phyloP scores from a whole-genome alignment of 2,329 filamentous ascomycete species.

The Elsinoe necatrix region DNA sequence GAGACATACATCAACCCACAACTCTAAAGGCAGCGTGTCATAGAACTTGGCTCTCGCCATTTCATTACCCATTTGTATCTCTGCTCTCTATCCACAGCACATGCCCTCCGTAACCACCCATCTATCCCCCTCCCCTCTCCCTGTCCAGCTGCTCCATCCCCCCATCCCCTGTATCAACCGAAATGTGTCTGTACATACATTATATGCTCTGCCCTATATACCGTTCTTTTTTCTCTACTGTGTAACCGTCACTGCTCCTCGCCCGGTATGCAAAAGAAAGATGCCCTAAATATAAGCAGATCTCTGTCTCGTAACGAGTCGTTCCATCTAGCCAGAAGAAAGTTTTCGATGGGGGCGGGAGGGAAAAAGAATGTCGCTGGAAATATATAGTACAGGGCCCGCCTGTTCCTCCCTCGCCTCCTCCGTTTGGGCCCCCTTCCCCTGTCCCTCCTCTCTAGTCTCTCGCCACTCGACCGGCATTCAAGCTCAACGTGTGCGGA shows the following conservation, averaged over 20 bases:
- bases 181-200: constrained; percentile 6
- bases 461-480: too few species aligned
- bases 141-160: neutral
- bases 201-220: neutral
- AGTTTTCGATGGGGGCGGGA: too few species aligned
- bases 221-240: neutral
- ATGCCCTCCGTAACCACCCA: neutral
- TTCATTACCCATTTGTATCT: neutral
- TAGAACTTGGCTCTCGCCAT: neutral
- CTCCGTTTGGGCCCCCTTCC: neutral
- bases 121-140: neutral
- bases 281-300: too few species aligned
- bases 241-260: too few species aligned
- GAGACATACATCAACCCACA: neutral
- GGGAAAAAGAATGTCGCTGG: too few species aligned
- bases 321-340: too few species aligned
- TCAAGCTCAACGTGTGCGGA: too few species aligned
- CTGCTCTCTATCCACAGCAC: neutral
- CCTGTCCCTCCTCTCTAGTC: too few species aligned
- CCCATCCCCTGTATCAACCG: neutral
- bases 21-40: neutral
- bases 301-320: neutral
- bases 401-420: neutral
- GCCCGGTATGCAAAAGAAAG: neutral
- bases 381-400: constrained; percentile 9